Evolutionary conservation across 192 early-diverging fungal genomes (phyloP), one percentile per base, ranked within the genome.

Genomic region (Rhizophagus clarus): DNA sequence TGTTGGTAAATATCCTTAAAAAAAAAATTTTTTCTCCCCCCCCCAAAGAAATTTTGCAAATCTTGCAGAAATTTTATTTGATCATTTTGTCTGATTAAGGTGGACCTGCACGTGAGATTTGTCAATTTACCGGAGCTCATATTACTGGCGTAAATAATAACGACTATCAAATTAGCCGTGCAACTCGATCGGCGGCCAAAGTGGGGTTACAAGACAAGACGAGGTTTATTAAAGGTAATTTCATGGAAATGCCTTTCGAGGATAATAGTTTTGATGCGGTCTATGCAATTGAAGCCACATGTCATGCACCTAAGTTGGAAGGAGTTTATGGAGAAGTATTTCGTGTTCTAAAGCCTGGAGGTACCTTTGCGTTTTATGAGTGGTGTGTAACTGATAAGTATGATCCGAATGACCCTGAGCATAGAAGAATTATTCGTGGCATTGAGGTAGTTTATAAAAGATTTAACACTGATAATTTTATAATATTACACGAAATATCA

Each of bases 111-210:
- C 93, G 97, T 70, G 96, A 98, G 78, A 96, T 97, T 81, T 89
- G 92, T 69, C 90, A 93, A 76, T 95, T 98, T 77, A 92, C 93
- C n/a, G 96, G 94, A 22, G 94, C 96, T 37, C 90, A 93, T 74
- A 89, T 98, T 68, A 94, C 93, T 4, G 97, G 97, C n/a, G 84
- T 98, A 45, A 98, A 98, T 87, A 98, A 98, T 91, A 98, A 98
- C 84, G 92, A 94, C 60, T 96, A 98, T 81, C 97, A 98, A 86
- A 92, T 98, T 76, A 82, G 92, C 60, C 90, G 96, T 20, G 95
- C 93, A 61, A 83, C 83, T 31, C 88, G 91, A 61, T 94, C 97
- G 75, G 92, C 95, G 51, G 84, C 85, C 72, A 90, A 90, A 81
- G 82, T 85, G 63, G 91, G 92, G 40, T 90, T 97, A 37, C 84